Base-by-base conservation (phyloP, 352 stramenopile genomes). In the Globisporangium okanoganense region DNA sequence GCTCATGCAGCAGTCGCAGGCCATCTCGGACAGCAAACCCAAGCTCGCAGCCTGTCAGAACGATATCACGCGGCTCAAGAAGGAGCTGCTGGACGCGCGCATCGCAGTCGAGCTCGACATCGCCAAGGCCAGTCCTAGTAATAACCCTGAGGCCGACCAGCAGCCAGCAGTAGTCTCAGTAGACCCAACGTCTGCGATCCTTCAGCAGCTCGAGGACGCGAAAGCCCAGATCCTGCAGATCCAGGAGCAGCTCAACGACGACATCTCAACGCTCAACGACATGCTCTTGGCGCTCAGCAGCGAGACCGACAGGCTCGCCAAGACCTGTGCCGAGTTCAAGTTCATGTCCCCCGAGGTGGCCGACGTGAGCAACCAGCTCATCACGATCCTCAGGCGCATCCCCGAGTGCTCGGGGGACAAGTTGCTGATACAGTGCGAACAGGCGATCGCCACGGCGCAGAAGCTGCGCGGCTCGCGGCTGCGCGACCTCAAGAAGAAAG, bases 401-500 rank as follows among this genome's bases (percentile, higher is more conserved):
- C 75, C 72, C 0, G 77, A 87, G 53, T 82, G 78, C 48, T 73
- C 73, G 10, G 51, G 40, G 20, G 60, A 88, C 2, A 73, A 70
- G 24, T 60, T 89, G 3, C 59, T 75, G 1, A 40, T 62, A 6
- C 55, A 88, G 14, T 87, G 79, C 24, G 76, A 79, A 2, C 68
- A 85, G 22, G 76, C 73, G 12, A 72, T 72, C 14, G 65, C 72
- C 31, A 70, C 78, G 3, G 75, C 79, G 0, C 64, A 75, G n/a
- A 70, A 59, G 8, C 78, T 90, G 24, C 74, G 67, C 0, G 73
- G 71, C 16, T 90, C 78, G 20, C 70, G 73, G 10, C 68, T 73
- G 10, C 71, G 71, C 18, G 78, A 88, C 36, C 64, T 90, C 10
- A 73, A 75, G 54, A 63, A 58, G 5, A 87, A 86, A 40, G 78